Percentiles rank a stretch among this genome's conserved stretches.
Conservation (phyloP, 2,329 filamentous ascomycete genomes). For the Huntiella omanensis region DNA sequence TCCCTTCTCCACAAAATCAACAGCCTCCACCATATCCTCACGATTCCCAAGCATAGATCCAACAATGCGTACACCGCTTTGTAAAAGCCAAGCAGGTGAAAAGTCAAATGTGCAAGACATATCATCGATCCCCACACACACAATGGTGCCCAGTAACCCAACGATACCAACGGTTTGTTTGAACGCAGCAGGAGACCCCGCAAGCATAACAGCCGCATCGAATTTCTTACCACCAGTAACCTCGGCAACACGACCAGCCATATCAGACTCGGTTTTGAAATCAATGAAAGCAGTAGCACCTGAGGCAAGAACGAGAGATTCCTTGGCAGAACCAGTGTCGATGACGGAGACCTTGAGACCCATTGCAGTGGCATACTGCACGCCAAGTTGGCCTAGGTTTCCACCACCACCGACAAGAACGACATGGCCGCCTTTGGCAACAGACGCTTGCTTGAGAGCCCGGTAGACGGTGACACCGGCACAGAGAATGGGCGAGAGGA, state of each 20-base stretch:
- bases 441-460: conserved; percentile 49
- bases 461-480: conserved; percentile 34
- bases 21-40: background rate
- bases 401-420: conserved; percentile 61
- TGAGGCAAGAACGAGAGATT: conserved; percentile 14
- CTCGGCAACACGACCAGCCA: background rate
- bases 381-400: conserved; percentile 47
- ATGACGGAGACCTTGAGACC: conserved; percentile 54
- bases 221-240: background rate
- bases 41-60: background rate
- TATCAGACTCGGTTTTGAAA: background rate
- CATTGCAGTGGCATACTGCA: conserved; percentile 70
- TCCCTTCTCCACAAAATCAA: background rate
- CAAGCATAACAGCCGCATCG: background rate
- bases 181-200: background rate
- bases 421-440: conserved; percentile 46
- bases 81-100: background rate
- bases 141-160: background rate
- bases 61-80: background rate
- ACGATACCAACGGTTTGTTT: background rate
- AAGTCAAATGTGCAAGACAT: background rate
- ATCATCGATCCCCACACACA: background rate
- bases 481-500: conserved; percentile 50
- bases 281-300: background rate
- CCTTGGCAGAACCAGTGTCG: conserved; percentile 58